Percentiles rank a stretch among this genome's conserved stretches.
Evolutionary conservation across 2,329 filamentous ascomycete species (phyloP).

Genomic region (Fusarium heterosporum): DNA sequence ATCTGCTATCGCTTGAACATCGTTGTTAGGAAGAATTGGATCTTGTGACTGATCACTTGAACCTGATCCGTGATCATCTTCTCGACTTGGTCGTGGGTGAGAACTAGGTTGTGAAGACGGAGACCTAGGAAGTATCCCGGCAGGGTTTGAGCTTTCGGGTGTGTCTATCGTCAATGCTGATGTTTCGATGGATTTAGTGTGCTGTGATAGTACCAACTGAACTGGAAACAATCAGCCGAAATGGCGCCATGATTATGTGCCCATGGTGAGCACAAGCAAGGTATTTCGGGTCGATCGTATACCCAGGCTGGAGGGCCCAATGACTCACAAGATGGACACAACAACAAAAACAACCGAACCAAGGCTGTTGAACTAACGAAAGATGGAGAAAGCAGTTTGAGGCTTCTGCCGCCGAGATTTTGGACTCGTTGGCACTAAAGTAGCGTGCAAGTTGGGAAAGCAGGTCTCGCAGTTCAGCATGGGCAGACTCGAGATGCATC

Average conservation of each 20-base stretch:
- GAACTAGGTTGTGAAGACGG: neutral
- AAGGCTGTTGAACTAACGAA: neutral
- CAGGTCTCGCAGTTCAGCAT: conserved; percentile 10
- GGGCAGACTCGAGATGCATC: neutral
- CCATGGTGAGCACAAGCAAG: neutral
- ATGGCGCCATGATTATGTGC: neutral
- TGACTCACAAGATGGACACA: conserved; percentile 5
- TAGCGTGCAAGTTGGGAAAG: conserved; percentile 11
- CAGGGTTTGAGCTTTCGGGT: neutral
- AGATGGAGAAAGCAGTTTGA: neutral
- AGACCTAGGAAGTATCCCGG: too few species aligned
- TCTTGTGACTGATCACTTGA: neutral
- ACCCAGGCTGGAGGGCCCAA: neutral
- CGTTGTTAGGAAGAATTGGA: neutral
- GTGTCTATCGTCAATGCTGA: neutral
- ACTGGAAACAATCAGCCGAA: neutral
- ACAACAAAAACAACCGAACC: neutral
- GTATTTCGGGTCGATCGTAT: neutral
- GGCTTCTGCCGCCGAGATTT: conserved; percentile 5
- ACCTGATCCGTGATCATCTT: too few species aligned
- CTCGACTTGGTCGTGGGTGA: too few species aligned
- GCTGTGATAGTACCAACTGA: neutral
- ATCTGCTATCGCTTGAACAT: neutral
- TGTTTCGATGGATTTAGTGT: neutral
- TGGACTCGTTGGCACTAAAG: conserved; percentile 12